Conservation (phyloP, 352 stramenopile species). For the Plasmopara halstedii region DNA sequence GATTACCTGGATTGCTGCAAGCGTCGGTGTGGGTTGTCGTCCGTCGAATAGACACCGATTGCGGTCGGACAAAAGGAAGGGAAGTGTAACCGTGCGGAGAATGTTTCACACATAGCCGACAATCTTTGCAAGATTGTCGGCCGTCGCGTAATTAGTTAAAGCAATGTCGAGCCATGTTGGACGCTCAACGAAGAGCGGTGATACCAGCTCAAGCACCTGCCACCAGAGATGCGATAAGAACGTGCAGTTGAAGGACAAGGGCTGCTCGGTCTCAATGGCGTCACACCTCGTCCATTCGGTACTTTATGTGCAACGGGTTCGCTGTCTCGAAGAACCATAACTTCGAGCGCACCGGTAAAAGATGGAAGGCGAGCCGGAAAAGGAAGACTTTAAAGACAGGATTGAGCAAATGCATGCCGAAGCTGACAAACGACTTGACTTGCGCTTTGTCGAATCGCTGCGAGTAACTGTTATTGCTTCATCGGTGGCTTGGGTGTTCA, state of each 20-base stretch:
- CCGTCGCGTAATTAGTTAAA: background rate
- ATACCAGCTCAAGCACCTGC: background rate
- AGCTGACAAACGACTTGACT: constrained; percentile 1
- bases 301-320: background rate
- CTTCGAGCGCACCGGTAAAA: constrained; percentile 1
- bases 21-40: background rate
- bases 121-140: background rate
- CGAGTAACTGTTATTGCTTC: constrained; percentile 4
- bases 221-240: background rate
- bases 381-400: constrained; percentile 3
- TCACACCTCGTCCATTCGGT: background rate
- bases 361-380: background rate
- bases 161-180: background rate
- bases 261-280: background rate
- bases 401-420: constrained; percentile 2
- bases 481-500: background rate
- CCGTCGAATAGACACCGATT: background rate
- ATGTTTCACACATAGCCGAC: background rate
- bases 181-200: background rate
- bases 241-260: constrained; percentile 3
- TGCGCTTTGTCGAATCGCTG: background rate
- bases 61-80: background rate
- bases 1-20: background rate
- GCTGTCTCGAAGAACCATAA: constrained; percentile 3
- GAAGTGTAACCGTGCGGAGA: background rate